Percentiles rank a stretch among this genome's conserved stretches.
Conservation (phyloP, 176 grass and related monocot genomes). For the Phoenix dactylifera region DNA sequence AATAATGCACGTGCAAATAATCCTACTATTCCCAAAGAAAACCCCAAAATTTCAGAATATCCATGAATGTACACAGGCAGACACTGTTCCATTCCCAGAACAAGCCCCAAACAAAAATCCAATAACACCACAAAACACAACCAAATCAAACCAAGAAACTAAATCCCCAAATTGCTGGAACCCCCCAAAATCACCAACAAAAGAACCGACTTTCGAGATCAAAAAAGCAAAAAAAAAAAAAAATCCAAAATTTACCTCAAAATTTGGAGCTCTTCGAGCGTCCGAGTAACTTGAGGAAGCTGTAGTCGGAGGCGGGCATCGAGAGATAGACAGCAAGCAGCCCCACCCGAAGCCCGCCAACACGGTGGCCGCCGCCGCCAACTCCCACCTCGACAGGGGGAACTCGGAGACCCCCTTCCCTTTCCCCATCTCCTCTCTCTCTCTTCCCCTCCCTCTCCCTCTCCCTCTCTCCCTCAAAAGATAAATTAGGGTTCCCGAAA, state of each 20-base stretch:
- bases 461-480: neutral
- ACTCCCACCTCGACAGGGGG: conserved; percentile 54
- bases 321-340: conserved; percentile 76
- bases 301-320: conserved; percentile 48
- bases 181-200: neutral
- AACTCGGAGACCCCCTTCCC: conserved; percentile 26
- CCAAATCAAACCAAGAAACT: neutral
- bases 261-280: conserved; percentile 57
- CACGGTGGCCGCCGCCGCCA: conserved; percentile 42
- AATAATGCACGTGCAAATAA: no score
- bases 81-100: conserved; percentile 19
- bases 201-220: conserved; percentile 2
- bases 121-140: no score
- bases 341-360: conserved; percentile 55
- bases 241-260: conserved; percentile 44
- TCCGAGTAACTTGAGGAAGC: conserved; percentile 25
- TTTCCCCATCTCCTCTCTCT: conserved; percentile 38
- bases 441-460: neutral
- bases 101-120: neutral
- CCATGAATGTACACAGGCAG: neutral
- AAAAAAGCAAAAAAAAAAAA: neutral
- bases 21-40: no score
- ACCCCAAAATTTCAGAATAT: no score
- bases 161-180: neutral
- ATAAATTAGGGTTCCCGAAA: conserved; percentile 21